Conservation (phyloP, 768 basidiomycete species). For the Grammothele lineata region DNA sequence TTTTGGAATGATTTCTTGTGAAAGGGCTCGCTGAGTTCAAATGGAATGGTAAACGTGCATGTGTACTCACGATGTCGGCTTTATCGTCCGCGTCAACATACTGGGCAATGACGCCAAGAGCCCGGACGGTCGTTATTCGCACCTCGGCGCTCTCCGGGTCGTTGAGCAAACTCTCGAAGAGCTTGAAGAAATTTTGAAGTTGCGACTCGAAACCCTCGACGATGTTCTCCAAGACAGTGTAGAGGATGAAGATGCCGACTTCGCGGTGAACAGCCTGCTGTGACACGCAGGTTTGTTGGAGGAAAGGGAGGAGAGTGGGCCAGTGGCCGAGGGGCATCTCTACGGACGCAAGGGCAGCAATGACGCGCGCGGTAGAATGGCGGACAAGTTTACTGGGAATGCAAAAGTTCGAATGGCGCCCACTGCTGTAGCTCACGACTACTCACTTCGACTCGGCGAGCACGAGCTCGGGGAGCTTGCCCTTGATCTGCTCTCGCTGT, state of each 20-base stretch:
- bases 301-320: slow-evolving; percentile 85
- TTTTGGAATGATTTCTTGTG: slow-evolving; percentile 79
- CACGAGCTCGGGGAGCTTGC: slow-evolving; percentile 72
- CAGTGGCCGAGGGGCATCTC: slow-evolving; percentile 80
- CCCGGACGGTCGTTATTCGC: slow-evolving; percentile 84
- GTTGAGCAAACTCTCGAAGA: slow-evolving; percentile 66
- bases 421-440: too few relatives aligned
- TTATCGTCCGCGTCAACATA: slow-evolving; percentile 90
- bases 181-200: slow-evolving; percentile 67
- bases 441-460: slow-evolving; percentile 70
- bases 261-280: slow-evolving; percentile 74
- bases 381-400: slow-evolving; percentile 76
- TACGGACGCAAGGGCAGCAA: slow-evolving; percentile 87
- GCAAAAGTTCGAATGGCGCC: neutral
- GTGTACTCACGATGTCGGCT: slow-evolving; percentile 75
- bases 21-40: too few relatives aligned
- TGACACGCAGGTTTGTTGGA: slow-evolving; percentile 74
- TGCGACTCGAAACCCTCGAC: slow-evolving; percentile 85
- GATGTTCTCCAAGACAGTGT: slow-evolving; percentile 87
- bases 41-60: neutral
- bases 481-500: slow-evolving; percentile 81
- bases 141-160: slow-evolving; percentile 91
- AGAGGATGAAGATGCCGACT: slow-evolving; percentile 86
- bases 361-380: slow-evolving; percentile 87
- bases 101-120: slow-evolving; percentile 90